Conservation (phyloP, 768 basidiomycete species). For the Mycena galopus region DNA sequence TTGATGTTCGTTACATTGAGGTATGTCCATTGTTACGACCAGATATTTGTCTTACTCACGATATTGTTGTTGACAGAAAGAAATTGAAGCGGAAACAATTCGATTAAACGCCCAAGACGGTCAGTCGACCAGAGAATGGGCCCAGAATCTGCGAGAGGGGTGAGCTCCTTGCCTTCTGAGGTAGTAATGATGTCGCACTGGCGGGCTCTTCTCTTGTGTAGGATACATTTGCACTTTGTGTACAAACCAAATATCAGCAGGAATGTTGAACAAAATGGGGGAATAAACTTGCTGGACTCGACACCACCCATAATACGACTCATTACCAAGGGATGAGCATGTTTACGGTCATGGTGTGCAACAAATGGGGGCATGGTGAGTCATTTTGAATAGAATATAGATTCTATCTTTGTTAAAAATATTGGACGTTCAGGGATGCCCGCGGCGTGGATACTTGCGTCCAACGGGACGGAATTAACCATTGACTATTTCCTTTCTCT, state of each 20-base stretch:
- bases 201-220: too few species aligned
- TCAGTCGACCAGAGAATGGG: constrained; percentile 25
- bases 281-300: constrained; percentile 16
- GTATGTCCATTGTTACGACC: too few species aligned
- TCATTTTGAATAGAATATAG: neutral
- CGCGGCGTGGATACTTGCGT: too few species aligned
- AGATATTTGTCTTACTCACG: too few species aligned
- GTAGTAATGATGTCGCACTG: constrained; percentile 9
- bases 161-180: neutral
- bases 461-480: too few species aligned
- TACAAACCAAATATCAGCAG: constrained; percentile 31
- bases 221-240: constrained; percentile 24
- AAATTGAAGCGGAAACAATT: constrained; percentile 31
- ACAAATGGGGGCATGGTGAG: constrained; percentile 23
- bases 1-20: too few species aligned
- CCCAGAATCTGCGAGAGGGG: constrained; percentile 9
- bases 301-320: constrained; percentile 35
- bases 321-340: constrained; percentile 27
- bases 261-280: constrained; percentile 29
- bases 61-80: neutral
- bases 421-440: too few species aligned
- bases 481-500: too few species aligned
- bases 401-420: too few species aligned
- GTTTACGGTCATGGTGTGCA: constrained; percentile 15
- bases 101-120: constrained; percentile 14